These are phyloP conservation scores for Thelonectria discophora DNA, from an alignment of 2,329 filamentous ascomycete species.

Conservation along the genomic window DNA sequence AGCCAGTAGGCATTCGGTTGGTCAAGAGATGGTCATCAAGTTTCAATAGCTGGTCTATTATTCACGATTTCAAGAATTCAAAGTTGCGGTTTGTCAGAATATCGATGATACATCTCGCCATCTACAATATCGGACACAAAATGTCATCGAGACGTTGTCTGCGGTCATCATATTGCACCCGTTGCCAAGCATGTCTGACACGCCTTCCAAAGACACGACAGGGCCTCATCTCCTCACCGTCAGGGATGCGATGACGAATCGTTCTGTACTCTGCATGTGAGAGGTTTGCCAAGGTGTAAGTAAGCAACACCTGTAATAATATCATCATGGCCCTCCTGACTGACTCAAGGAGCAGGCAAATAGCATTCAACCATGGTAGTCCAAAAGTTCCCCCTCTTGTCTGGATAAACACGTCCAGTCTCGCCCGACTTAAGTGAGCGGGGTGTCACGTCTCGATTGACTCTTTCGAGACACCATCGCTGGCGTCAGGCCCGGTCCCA, in stretches of 20 bases:
- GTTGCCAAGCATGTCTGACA: neutral
- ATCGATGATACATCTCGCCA: neutral
- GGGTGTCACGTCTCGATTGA: neutral
- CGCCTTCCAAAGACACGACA: slow-evolving; percentile 1
- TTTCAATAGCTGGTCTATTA: neutral
- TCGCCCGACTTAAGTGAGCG: slow-evolving; percentile 4
- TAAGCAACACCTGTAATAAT: neutral
- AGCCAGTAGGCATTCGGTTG: slow-evolving; percentile 11
- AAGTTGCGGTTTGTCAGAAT: neutral
- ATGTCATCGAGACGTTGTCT: neutral
- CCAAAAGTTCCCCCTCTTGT: neutral
- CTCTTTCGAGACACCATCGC: neutral
- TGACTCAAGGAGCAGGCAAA: neutral
- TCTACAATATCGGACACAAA: too few species aligned
- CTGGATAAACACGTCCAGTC: slow-evolving; percentile 6
- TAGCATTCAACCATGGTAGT: neutral
- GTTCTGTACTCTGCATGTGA: neutral
- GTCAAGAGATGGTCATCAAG: slow-evolving; percentile 9
- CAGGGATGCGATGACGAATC: slow-evolving; percentile 8
- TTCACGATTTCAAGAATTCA: slow-evolving; percentile 1
- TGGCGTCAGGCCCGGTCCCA: neutral
- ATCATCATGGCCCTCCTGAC: neutral
- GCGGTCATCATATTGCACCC: neutral
- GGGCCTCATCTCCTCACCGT: neutral
- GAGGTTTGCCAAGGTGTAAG: neutral